These are phyloP conservation scores for Persicaria maculosa DNA, from an alignment of 148 eudicot genomes.

Conservation along the genomic window DNA sequence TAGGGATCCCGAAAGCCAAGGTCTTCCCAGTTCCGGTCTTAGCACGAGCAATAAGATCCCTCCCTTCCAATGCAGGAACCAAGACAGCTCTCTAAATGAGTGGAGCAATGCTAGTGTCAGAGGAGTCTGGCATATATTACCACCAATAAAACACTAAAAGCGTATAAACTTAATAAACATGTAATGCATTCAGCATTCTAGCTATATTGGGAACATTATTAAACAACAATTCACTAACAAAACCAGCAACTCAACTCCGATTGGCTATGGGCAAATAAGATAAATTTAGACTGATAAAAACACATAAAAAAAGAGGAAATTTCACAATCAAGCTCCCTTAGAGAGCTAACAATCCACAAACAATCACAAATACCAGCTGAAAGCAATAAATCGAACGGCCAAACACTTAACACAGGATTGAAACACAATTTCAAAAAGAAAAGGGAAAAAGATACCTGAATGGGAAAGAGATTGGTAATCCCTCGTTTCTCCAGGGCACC, in stretches of 20 bases:
- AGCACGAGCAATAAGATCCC: conserved; percentile 87
- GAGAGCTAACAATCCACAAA: not conserved
- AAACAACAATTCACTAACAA: too few species aligned
- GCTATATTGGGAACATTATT: too few species aligned
- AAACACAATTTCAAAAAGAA: not conserved
- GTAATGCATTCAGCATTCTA: not conserved
- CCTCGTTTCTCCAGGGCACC: conserved; percentile 56
- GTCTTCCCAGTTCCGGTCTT: conserved; percentile 99
- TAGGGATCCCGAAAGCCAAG: conserved; percentile 89
- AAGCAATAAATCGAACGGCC: not conserved
- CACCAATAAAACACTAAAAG: not conserved
- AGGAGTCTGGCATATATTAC: not conserved
- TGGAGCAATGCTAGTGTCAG: not conserved
- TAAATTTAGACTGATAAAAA: too few species aligned
- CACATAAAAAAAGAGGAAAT: too few species aligned
- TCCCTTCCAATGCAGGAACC: conserved; percentile 59
- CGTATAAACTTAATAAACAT: too few species aligned
- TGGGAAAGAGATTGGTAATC: conserved; percentile 79
- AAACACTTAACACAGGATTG: not conserved
- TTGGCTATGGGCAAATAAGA: too few species aligned
- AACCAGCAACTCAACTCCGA: too few species aligned
- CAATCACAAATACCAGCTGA: not conserved
- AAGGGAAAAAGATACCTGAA: conserved; percentile 42
- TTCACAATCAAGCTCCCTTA: not conserved
- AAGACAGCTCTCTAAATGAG: conserved; percentile 54